These are phyloP conservation scores for Diaporthe aspalathi DNA, from an alignment of 2,329 filamentous ascomycete species.

Conservation along the genomic window DNA sequence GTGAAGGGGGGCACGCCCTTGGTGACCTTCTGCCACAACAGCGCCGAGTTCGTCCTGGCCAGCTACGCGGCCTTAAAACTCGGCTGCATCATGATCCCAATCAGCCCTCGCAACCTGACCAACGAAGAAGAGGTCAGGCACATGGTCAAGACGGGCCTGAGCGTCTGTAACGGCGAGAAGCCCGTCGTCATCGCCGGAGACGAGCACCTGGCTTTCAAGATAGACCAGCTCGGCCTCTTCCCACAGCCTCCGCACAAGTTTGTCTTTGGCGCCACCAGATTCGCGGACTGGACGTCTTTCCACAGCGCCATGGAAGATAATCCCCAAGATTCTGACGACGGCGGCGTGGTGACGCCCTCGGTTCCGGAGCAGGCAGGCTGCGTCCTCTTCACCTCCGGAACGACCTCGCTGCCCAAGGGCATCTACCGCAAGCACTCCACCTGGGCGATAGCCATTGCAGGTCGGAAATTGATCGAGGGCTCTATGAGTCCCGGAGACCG, in stretches of 20 bases:
- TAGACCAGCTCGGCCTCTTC: conserved; percentile 15
- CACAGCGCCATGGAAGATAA: conserved; percentile 15
- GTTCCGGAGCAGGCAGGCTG: not conserved
- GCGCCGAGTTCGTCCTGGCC: conserved; percentile 25
- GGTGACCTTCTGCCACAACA: conserved; percentile 29
- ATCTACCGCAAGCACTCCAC: not conserved
- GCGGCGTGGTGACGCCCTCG: not conserved
- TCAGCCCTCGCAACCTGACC: conserved; percentile 27
- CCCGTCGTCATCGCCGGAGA: conserved; percentile 6
- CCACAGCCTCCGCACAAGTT: not conserved
- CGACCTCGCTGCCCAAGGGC: conserved; percentile 31
- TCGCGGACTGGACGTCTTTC: conserved; percentile 24
- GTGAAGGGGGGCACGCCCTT: not conserved
- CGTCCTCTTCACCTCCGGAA: conserved; percentile 31
- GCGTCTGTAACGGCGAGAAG: conserved; percentile 7
- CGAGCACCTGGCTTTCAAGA: conserved; percentile 27
- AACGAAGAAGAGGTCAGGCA: conserved; percentile 33
- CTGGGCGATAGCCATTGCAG: not conserved
- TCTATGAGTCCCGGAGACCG: not conserved
- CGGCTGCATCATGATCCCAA: conserved; percentile 15
- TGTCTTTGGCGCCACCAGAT: conserved; percentile 12
- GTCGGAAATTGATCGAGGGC: not conserved
- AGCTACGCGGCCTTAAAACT: conserved; percentile 7
- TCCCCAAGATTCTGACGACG: not conserved
- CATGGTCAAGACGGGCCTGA: conserved; percentile 27